These are phyloP conservation scores for Priceomyces medius DNA, from an alignment of 805 yeast genomes.

Conservation along the genomic window DNA sequence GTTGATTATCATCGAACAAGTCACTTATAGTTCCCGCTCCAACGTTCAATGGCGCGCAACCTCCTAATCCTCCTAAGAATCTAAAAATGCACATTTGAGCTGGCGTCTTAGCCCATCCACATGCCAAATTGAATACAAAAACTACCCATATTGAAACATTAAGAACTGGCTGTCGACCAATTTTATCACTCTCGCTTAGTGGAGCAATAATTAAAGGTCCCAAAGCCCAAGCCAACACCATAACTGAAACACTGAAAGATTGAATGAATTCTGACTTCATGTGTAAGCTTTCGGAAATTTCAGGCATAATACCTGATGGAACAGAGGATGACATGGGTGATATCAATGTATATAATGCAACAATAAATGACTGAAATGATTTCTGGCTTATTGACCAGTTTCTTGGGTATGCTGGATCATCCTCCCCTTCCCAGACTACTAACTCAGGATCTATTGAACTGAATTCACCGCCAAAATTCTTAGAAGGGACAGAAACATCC, in stretches of 20 bases:
- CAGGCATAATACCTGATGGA: slow-evolving; percentile 57
- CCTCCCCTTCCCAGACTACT: slow-evolving; percentile 64
- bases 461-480: slow-evolving; percentile 54
- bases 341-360: slow-evolving; percentile 54
- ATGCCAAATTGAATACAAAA: slow-evolving; percentile 53
- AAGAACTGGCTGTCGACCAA: slow-evolving; percentile 60
- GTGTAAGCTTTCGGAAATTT: slow-evolving; percentile 45
- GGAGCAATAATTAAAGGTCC: slow-evolving; percentile 71
- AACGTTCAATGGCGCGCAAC: slow-evolving; percentile 64
- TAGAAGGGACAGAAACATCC: slow-evolving; percentile 33
- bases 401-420: slow-evolving; percentile 63
- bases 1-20: slow-evolving; percentile 49
- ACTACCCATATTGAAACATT: slow-evolving; percentile 50
- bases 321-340: slow-evolving; percentile 65
- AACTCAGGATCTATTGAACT: slow-evolving; percentile 59
- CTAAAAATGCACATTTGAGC: slow-evolving; percentile 62
- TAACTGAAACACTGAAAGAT: slow-evolving; percentile 59
- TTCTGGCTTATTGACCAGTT: slow-evolving; percentile 53
- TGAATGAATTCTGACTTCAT: slow-evolving; percentile 43
- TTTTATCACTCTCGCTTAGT: slow-evolving; percentile 54
- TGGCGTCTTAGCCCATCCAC: slow-evolving; percentile 57
- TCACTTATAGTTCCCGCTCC: slow-evolving; percentile 72
- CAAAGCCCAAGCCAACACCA: slow-evolving; percentile 67
- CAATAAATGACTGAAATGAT: slow-evolving; percentile 43
- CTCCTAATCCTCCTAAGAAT: slow-evolving; percentile 65